Evolutionary conservation across 2,329 filamentous ascomycete species (phyloP), one percentile per base, ranked within the genome.

Genomic region (Trematosphaeria pertusa): DNA sequence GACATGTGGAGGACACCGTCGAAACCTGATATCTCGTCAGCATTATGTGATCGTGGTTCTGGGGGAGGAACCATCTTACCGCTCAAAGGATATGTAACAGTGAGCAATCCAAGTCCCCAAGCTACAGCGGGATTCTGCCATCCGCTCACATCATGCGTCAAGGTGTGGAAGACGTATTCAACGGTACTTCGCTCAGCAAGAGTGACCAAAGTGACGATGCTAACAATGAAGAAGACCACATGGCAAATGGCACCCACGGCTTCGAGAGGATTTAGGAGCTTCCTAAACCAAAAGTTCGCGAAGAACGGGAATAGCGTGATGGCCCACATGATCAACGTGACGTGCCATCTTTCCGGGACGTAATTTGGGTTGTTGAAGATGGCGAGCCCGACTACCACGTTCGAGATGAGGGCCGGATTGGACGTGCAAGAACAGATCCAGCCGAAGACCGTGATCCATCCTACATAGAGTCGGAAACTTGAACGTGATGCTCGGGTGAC

Each of bases 211-310:
- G 73, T 70, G 31, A 78, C 72, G 14, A 81, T 64, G 48, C 78
- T 74, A 3, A 71, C 77, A 46, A 81, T 73, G 54, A 81, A 76
- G 12, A 78, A 78, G 10, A 74, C 54, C 8, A 80, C 64, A 45
- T 81, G 78, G 8, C 79, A 52, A 19, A 77, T 63, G 4, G 78
- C 65, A 12, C 78, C 67, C 7, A 74, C 48, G 1, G 73, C 71
- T 52, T 82, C 78, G 24, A 79, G 59, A 2, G 68, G 53, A 3
- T 76, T 78, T 5, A 81, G 63, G 1, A 74, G 44, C 9, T 62
- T 70, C 2, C 72, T 73, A 9, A 74, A 65, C 31, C 75, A 67
- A 11, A 73, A 72, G 55, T 81, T 81, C 40, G 75, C 66, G 4
- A 63, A 52, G 6, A 74, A 59, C 1, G 71, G 64, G 21, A 76